phyloP scores from a whole-genome alignment of 192 early-diverging fungal species.

The Entrophospora sp. region DNA sequence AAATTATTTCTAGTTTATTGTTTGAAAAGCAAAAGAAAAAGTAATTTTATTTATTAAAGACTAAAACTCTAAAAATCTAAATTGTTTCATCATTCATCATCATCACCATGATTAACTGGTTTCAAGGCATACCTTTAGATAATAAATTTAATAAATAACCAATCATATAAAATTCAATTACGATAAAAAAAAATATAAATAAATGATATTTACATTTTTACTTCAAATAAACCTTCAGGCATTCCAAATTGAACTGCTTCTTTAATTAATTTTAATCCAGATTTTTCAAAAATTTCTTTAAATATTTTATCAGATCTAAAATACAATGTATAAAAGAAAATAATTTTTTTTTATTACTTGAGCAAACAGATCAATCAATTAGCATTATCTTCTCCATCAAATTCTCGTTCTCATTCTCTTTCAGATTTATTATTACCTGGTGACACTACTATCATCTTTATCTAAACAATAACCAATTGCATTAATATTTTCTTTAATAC shows the following conservation, averaged over 20 bases:
- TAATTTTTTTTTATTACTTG: not conserved
- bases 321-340: not conserved
- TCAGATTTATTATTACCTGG: constrained; percentile 32
- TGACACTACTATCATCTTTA: constrained; percentile 75
- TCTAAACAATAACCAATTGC: constrained; percentile 60
- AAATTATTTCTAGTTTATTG: too few relatives aligned
- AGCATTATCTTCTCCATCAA: too few relatives aligned
- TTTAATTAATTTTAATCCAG: constrained; percentile 54
- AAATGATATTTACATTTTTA: constrained; percentile 74
- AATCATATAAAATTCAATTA: too few relatives aligned
- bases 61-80: too few relatives aligned
- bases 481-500: constrained; percentile 88
- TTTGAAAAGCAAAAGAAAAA: too few relatives aligned
- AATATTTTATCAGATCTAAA: constrained; percentile 46
- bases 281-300: constrained; percentile 50
- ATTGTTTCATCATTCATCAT: too few relatives aligned
- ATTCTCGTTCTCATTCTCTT: too few relatives aligned
- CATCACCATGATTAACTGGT: too few relatives aligned
- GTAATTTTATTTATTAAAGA: too few relatives aligned
- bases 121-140: too few relatives aligned
- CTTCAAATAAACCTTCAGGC: constrained; percentile 55
- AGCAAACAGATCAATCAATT: not conserved
- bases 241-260: constrained; percentile 60
- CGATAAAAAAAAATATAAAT: too few relatives aligned
- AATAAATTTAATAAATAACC: too few relatives aligned